Base-by-base conservation (phyloP, 129 eudicot species). In the Smallanthus sonchifolius region DNA sequence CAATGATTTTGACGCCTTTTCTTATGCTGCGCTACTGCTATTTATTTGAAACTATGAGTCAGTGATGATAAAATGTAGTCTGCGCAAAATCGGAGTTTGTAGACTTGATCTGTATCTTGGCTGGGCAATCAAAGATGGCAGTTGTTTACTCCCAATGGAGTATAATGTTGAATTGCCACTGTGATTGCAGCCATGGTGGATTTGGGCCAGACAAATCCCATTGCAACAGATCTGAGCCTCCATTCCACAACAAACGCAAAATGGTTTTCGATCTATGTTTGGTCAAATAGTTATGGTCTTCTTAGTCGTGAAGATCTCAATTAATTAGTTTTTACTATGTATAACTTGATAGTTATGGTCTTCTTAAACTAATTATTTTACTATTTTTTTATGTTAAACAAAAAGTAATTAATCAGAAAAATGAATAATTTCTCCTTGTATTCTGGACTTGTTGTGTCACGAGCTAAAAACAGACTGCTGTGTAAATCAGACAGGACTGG, bases 121-220 rank as follows among this genome's bases (percentile, higher is more conserved):
- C 9, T 4, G 7, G 65, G 37, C 65, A 59, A 59, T 61, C 3
- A 0, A 0, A 61, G 67, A 32, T 34, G 67, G 42, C 24, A 61
- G 34, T 34, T 61, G 67, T 14, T 61, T 4, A 5, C 16, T 59
- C 4, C 15, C 11, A 10, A 13, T 44, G 15, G 49, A 44, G n/a
- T n/a, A 34, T 61, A 20, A 61, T 61, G 35, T 61, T 14, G 42
- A 34, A n/a, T 61, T 61, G 67, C 67, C 13, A 61, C 20, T 61
- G 7, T 13, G 67, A 61, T 61, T 61, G 67, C 67, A 61, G 67
- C 67, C 67, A 61, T 61, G 42, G 20, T 15, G 17, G 67, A 11
- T 61, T 32, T 32, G 10, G 24, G 42, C 40, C 2, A 34, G 4
- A 11, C 65, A 59, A 30, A 39, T 15, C 32, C 38, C 9, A 59